Percentiles rank a stretch among this genome's conserved stretches.
Evolutionary conservation across 176 grass and related monocot species (phyloP).

Genomic region (Thinopyrum elongatum): DNA sequence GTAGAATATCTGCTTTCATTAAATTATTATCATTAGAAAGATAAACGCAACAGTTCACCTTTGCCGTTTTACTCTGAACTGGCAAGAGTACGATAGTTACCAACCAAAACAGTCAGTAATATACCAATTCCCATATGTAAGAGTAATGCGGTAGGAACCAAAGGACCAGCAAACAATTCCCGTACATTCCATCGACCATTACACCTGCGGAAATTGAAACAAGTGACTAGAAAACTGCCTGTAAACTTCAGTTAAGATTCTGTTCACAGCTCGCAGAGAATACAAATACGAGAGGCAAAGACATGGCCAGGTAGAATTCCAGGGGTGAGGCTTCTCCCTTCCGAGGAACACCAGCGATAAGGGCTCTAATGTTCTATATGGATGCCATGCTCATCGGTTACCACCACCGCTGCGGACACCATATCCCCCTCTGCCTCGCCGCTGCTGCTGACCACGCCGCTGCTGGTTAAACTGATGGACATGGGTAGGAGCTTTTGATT

Average conservation of each 20-base stretch:
- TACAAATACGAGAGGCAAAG: not conserved
- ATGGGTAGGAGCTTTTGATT: constrained; percentile 14
- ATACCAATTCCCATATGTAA: not conserved
- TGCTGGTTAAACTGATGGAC: constrained; percentile 40
- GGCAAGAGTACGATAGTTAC: not conserved
- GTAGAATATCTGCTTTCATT: not conserved
- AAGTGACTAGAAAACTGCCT: constrained; percentile 12
- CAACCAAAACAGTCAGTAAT: not conserved
- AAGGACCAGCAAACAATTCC: constrained; percentile 18
- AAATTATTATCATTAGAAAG: not conserved
- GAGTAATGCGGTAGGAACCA: not conserved
- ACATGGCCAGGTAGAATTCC: constrained; percentile 25
- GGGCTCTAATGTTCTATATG: not conserved
- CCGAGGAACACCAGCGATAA: constrained; percentile 2
- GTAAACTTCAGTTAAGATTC: constrained; percentile 14
- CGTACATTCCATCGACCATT: not conserved
- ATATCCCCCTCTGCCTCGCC: constrained; percentile 50
- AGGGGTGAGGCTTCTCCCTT: constrained; percentile 21
- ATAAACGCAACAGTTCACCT: not conserved
- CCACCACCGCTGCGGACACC: constrained; percentile 24
- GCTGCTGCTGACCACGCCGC: constrained; percentile 21
- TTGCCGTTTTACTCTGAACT: not conserved
- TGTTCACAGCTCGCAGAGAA: not conserved
- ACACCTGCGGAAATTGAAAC: constrained; percentile 20
- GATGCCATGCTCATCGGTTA: constrained; percentile 28